phyloP scores from a whole-genome alignment of 2,329 filamentous ascomycete genomes.

The Mycogone perniciosa region DNA sequence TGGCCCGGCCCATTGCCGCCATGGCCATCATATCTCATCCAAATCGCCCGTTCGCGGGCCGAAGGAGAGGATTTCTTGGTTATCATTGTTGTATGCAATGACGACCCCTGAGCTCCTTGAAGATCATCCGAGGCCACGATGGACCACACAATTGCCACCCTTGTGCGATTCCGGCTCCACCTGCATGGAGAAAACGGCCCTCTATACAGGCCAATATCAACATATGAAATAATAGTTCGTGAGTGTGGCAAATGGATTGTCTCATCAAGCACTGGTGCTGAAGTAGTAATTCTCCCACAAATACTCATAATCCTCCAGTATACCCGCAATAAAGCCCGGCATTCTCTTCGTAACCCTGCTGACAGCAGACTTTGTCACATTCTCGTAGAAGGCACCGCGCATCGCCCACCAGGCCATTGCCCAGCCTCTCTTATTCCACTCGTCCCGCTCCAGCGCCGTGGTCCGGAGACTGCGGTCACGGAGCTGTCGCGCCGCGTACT shows the following conservation, averaged over 20 bases:
- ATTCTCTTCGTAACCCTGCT: constrained; percentile 67
- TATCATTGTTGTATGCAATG: too few species aligned
- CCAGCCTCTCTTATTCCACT: constrained; percentile 83
- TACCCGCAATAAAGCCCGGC: constrained; percentile 73
- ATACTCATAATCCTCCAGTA: constrained; percentile 94
- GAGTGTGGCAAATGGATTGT: background rate
- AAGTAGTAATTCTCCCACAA: constrained; percentile 99
- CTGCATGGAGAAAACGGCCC: background rate
- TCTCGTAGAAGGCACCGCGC: constrained; percentile 95
- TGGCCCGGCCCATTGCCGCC: too few species aligned
- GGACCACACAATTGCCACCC: too few species aligned
- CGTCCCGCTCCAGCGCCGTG: constrained; percentile 82
- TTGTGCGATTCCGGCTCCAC: background rate
- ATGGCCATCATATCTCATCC: too few species aligned
- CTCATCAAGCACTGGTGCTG: constrained; percentile 44
- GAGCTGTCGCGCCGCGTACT: constrained; percentile 84
- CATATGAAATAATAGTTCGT: background rate
- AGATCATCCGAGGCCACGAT: too few species aligned
- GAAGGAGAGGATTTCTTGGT: too few species aligned
- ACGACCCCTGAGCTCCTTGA: too few species aligned
- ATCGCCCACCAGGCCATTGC: constrained; percentile 92
- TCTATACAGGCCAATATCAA: too few species aligned
- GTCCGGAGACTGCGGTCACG: constrained; percentile 68
- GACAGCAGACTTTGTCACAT: constrained; percentile 72
- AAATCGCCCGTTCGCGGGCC: too few species aligned